These are phyloP conservation scores for Penicillium malachiteum DNA, from an alignment of 495 filamentous ascomycete species.

Conservation along the genomic window DNA sequence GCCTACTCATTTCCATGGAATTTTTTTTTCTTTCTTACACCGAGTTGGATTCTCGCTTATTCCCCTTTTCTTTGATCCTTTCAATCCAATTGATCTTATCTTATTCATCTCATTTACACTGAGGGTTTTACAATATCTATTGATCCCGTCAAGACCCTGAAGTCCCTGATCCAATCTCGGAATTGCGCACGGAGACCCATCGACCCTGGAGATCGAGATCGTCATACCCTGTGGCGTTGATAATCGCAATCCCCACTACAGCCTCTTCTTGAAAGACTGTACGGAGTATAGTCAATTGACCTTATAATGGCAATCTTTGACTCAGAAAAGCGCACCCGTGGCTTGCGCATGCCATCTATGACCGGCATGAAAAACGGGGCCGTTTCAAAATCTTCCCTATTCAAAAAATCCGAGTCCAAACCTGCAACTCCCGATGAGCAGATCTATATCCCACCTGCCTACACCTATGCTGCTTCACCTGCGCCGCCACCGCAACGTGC, in stretches of 20 bases:
- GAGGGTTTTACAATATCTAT: too few relatives aligned
- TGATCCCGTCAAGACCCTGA: background rate
- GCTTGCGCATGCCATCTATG: slow-evolving; percentile 40
- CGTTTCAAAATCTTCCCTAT: slow-evolving; percentile 19
- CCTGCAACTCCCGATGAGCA: background rate
- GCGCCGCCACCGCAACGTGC: slow-evolving; percentile 16
- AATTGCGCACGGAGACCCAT: slow-evolving; percentile 11
- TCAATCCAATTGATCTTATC: background rate
- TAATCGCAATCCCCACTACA: background rate
- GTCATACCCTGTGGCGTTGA: slow-evolving; percentile 1
- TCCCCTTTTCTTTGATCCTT: background rate
- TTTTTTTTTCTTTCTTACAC: slow-evolving; percentile 9
- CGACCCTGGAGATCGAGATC: background rate
- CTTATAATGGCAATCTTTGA: slow-evolving; percentile 39
- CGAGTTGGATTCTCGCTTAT: background rate
- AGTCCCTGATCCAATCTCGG: too few relatives aligned
- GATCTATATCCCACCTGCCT: too few relatives aligned
- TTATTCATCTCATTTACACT: too few relatives aligned
- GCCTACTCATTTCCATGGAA: slow-evolving; percentile 1
- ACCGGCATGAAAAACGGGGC: slow-evolving; percentile 31
- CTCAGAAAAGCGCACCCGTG: slow-evolving; percentile 39
- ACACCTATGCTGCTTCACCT: slow-evolving; percentile 3
- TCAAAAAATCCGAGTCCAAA: slow-evolving; percentile 16
- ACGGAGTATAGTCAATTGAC: too few relatives aligned
- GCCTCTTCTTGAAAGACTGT: too few relatives aligned